These are phyloP conservation scores for Corymbia citriodora DNA, from an alignment of 441 rosid species.

Conservation along the genomic window DNA sequence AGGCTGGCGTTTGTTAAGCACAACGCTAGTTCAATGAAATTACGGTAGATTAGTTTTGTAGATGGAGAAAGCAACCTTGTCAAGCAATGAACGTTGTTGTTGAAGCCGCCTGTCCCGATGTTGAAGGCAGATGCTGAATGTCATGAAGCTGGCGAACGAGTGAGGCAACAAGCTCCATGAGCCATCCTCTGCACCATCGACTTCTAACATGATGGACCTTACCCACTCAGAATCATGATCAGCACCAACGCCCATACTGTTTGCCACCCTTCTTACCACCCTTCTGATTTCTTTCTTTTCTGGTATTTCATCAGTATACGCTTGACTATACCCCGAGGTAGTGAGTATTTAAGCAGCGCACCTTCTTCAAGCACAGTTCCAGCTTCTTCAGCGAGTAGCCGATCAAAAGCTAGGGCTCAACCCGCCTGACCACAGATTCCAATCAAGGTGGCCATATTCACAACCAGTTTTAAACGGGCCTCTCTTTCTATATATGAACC, in stretches of 20 bases:
- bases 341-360: constrained; percentile 73
- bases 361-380: constrained; percentile 85
- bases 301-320: constrained; percentile 87
- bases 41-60: too few relatives aligned
- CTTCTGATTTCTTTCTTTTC: constrained; percentile 84
- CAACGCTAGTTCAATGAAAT: too few relatives aligned
- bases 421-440: constrained; percentile 98
- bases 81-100: constrained; percentile 89
- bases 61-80: constrained; percentile 47
- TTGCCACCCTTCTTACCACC: constrained; percentile 59
- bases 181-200: constrained; percentile 86
- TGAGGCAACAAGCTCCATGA: constrained; percentile 96
- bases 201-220: constrained; percentile 81
- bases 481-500: constrained; percentile 92
- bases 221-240: constrained; percentile 98
- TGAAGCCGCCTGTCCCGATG: constrained; percentile 91
- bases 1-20: too few relatives aligned
- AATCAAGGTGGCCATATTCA: constrained; percentile 84
- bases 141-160: constrained; percentile 83
- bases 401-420: constrained; percentile 90
- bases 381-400: constrained; percentile 89
- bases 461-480: constrained; percentile 65
- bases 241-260: constrained; percentile 39
- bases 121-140: constrained; percentile 84
- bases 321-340: constrained; percentile 67